Evolutionary conservation across 768 basidiomycete genomes (phyloP), one percentile per base, ranked within the genome.

Genomic region (Hericium coralloides): DNA sequence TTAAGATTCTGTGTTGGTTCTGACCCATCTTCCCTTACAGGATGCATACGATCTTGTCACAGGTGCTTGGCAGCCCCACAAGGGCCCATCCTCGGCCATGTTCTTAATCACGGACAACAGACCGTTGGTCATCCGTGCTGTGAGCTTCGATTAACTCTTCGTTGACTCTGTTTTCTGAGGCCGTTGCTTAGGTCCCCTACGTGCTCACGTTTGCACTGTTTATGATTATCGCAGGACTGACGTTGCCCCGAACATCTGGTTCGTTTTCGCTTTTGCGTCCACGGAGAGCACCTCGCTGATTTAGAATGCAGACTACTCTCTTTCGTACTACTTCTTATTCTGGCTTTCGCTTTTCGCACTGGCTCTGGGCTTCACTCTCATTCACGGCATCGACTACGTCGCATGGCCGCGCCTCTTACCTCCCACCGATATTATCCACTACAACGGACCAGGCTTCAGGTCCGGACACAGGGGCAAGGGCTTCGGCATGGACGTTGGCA

Each of bases 11-110:
- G 36, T 22, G 38, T 36, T 38, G 22, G n/a, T 55, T 37, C 43
- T 31, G 48, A 38, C 50, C 20, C 55, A 53, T 57, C 26, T 50
- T 52, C 53, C 37, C 50, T 52, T 58, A n/a, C 64, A 94, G 84
- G 97, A 99, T 71, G 93, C 90, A 9, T 97, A 89, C 66, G 97
- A 99, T 69, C 78, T 99, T 57, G 77, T 99, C 59, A 94, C 94
- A 22, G 97, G 97, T 3, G 77, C 79, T 8, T 99, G 94, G 92
- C 76, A 84, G 37, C 90, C 95, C n/a, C 79, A 83, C 60, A 85
- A 81, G 63, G 86, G 82, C 38, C 86, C 87, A 18, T 75, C 84
- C 39, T 80, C 84, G 10, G 76, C 87, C 12, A 70, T 86, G 61
- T 85, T 88, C 59, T 74, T 92, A 59, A 74, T 95, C 49, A 75